Evolutionary conservation across 441 rosid genomes (phyloP), one percentile per base, ranked within the genome.

Genomic region (Gossypium lobatum): DNA sequence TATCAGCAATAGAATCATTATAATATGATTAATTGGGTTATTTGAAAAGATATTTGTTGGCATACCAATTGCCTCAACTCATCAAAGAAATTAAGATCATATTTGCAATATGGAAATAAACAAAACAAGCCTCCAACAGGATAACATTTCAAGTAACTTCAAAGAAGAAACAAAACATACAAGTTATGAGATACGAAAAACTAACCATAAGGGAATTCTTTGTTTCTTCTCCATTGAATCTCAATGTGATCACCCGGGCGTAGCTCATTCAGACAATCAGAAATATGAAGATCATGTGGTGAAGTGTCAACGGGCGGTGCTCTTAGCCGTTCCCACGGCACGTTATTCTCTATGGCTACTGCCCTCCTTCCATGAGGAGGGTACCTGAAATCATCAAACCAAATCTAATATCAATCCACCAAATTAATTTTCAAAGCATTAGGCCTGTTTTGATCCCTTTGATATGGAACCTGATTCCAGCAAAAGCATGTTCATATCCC

Each of bases 161-260:
- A 72, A 3, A 52, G 13, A 39, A 3, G 11, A 52, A 48, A 55
- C n/a, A 0, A 45, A 46, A 69, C 48, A 16, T 5, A 63, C 37
- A 26, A 34, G 39, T 34, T 34, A 34, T 34, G 39, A 34, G 31
- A 46, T 5, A 13, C 64, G 26, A 65, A 58, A 73, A 60, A 72
- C 80, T 64, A 75, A 94, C 98, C 98, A 71, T 92, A 95, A 50
- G 98, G 98, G 67, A 88, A 91, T 70, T 89, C 96, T 80, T 88
- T 92, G 87, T 86, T 92, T 80, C 92, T 88, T 88, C 98, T 88
- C 98, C 98, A 94, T 55, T 94, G 98, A 77, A 94, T 94, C 87
- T 92, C 98, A 0, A 94, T 86, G 75, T 89, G 91, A 81, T 95
- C 90, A 1, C 96, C 96, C 0, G 97, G 97, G 45, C 60, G 81